Percentiles rank a stretch among this genome's conserved stretches.
Conservation (phyloP, 768 basidiomycete species). For the Amanita phalloides region DNA sequence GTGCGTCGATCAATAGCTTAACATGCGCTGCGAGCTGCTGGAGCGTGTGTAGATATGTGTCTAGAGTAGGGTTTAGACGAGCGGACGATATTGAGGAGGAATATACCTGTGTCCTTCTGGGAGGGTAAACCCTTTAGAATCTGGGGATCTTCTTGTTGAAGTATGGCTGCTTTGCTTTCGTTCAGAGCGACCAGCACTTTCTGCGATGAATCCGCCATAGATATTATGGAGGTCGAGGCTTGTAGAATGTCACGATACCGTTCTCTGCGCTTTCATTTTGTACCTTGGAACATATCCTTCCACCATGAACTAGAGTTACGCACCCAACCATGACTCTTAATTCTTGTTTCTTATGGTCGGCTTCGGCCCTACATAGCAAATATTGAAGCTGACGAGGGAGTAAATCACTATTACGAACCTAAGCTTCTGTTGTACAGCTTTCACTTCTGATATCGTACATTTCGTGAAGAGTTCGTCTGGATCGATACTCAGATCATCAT, state of each 20-base stretch:
- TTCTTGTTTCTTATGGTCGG: constrained; percentile 82
- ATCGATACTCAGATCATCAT: constrained; percentile 19
- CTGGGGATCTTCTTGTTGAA: constrained; percentile 33
- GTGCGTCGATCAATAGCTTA: constrained; percentile 85
- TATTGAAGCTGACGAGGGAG: neutral
- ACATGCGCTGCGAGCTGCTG: constrained; percentile 80
- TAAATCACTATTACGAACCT: constrained; percentile 29
- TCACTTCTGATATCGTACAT: constrained; percentile 64
- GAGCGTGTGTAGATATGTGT: constrained; percentile 54
- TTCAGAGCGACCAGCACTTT: constrained; percentile 53
- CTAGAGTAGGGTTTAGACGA: constrained; percentile 21
- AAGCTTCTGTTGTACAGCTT: constrained; percentile 51
- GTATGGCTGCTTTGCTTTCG: constrained; percentile 47
- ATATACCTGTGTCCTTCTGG: constrained; percentile 31
- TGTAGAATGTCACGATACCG: constrained; percentile 82
- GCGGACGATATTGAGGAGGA: constrained; percentile 14
- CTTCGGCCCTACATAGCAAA: constrained; percentile 46
- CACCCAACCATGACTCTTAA: constrained; percentile 88
- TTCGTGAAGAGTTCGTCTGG: constrained; percentile 71
- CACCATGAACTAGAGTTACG: constrained; percentile 23
- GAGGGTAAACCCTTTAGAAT: constrained; percentile 28
- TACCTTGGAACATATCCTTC: constrained; percentile 14
- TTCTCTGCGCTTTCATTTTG: constrained; percentile 64
- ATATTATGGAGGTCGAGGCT: constrained; percentile 77
- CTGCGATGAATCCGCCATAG: constrained; percentile 58